Evolutionary conservation across 495 filamentous ascomycete genomes (phyloP).

Genomic region (Xylaria flabelliformis): DNA sequence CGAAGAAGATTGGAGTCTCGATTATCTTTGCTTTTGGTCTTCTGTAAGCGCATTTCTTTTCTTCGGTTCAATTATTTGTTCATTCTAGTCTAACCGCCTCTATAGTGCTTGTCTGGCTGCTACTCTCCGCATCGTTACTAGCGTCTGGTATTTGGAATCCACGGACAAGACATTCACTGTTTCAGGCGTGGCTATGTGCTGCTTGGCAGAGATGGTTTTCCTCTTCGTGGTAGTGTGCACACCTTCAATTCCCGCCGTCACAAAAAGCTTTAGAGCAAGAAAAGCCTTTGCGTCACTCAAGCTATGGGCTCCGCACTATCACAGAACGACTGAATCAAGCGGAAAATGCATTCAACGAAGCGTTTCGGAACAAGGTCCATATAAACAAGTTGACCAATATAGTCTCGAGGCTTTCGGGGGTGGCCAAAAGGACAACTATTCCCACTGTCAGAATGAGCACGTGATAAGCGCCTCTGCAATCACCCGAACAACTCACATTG

Average conservation of each 20-base stretch:
- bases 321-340: background rate
- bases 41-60: conserved; percentile 44
- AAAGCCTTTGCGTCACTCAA: background rate
- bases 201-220: conserved; percentile 6
- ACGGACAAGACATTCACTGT: background rate
- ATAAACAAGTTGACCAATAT: background rate
- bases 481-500: background rate
- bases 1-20: conserved; percentile 57
- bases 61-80: background rate
- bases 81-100: background rate
- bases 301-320: background rate
- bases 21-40: conserved; percentile 61
- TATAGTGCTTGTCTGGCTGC: conserved; percentile 4
- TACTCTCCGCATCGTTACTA: background rate
- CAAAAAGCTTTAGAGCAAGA: background rate
- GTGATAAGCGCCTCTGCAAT: background rate
- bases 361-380: background rate
- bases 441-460: background rate
- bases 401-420: background rate
- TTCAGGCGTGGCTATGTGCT: background rate
- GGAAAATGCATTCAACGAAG: background rate
- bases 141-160: conserved; percentile 1
- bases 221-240: conserved; percentile 9
- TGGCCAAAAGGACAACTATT: background rate
- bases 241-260: background rate